Percentiles rank a stretch among this genome's conserved stretches.
These are phyloP conservation scores for Amanita subjunquillea DNA, from an alignment of 768 basidiomycete genomes.

Conservation along the genomic window DNA sequence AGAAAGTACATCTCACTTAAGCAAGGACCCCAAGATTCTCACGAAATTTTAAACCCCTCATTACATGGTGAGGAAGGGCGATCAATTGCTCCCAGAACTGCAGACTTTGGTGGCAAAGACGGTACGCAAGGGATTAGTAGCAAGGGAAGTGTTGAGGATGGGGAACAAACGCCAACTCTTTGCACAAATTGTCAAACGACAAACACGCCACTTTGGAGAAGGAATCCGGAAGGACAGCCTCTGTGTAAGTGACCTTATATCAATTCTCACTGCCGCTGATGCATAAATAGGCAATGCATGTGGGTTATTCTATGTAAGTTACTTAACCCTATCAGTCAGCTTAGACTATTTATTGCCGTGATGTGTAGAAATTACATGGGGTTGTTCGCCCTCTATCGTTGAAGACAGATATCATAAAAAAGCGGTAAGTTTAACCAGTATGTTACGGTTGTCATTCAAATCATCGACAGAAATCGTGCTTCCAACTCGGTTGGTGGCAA, in stretches of 20 bases:
- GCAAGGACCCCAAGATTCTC: constrained; percentile 45
- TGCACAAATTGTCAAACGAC: constrained; percentile 96
- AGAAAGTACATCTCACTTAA: constrained; percentile 62
- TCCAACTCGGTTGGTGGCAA: constrained; percentile 61
- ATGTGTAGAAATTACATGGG: constrained; percentile 80
- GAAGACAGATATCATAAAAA: constrained; percentile 98
- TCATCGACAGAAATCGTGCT: constrained; percentile 56
- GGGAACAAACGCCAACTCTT: constrained; percentile 64
- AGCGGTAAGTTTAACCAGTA: constrained; percentile 42
- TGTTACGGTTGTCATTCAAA: constrained; percentile 3
- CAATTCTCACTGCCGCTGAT: constrained; percentile 8
- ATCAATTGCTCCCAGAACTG: constrained; percentile 8
- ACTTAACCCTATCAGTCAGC: background rate
- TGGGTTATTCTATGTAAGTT: constrained; percentile 83
- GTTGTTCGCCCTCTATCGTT: constrained; percentile 90
- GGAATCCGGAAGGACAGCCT: constrained; percentile 89
- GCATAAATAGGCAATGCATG: constrained; percentile 67
- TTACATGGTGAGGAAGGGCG: constrained; percentile 17
- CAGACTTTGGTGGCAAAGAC: constrained; percentile 2
- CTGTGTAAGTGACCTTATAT: constrained; percentile 48
- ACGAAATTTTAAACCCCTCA: constrained; percentile 53
- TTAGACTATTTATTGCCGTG: constrained; percentile 4
- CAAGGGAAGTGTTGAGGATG: constrained; percentile 38
- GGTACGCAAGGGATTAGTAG: background rate
- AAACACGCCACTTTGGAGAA: constrained; percentile 88